phyloP scores from a whole-genome alignment of 2,329 filamentous ascomycete species.

The Penicillium sp. region DNA sequence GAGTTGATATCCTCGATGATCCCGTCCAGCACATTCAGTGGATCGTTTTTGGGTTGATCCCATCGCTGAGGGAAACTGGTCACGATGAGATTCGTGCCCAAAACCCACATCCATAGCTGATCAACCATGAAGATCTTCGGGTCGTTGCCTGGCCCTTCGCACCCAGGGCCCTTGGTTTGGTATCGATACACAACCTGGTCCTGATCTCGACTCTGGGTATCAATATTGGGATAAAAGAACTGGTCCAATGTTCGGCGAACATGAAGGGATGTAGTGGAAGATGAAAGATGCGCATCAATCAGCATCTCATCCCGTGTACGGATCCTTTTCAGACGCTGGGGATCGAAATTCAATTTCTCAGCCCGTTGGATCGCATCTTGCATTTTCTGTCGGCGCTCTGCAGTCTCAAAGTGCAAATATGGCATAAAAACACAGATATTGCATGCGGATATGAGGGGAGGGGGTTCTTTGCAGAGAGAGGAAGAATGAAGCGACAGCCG shows the following conservation, averaged over 20 bases:
- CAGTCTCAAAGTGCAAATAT: slow-evolving; percentile 65
- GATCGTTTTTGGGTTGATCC: slow-evolving; percentile 61
- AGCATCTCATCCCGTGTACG: slow-evolving; percentile 37
- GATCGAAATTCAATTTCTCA: slow-evolving; percentile 24
- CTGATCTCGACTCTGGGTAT: slow-evolving; percentile 60
- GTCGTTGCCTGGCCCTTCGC: slow-evolving; percentile 39
- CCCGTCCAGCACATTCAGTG: slow-evolving; percentile 61
- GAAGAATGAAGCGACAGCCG: slow-evolving; percentile 24
- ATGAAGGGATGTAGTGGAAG: slow-evolving; percentile 47
- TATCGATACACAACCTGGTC: slow-evolving; percentile 68
- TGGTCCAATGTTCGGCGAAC: slow-evolving; percentile 65
- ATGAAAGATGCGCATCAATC: slow-evolving; percentile 39
- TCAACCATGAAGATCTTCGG: slow-evolving; percentile 69
- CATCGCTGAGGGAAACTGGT: slow-evolving; percentile 42
- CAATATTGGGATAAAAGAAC: slow-evolving; percentile 63
- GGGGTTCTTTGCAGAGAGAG: slow-evolving; percentile 38
- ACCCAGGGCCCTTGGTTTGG: slow-evolving; percentile 41
- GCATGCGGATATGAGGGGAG: slow-evolving; percentile 17
- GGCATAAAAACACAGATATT: slow-evolving; percentile 57
- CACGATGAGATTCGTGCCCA: slow-evolving; percentile 60
- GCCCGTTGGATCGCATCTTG: slow-evolving; percentile 52
- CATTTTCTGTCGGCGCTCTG: slow-evolving; percentile 57
- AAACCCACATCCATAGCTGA: slow-evolving; percentile 67
- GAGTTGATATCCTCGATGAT: slow-evolving; percentile 67
- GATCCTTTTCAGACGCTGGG: slow-evolving; percentile 29